Percentiles rank a stretch among this genome's conserved stretches.
phyloP scores from a whole-genome alignment of 2,329 filamentous ascomycete species.

The Diaporthe amygdali region DNA sequence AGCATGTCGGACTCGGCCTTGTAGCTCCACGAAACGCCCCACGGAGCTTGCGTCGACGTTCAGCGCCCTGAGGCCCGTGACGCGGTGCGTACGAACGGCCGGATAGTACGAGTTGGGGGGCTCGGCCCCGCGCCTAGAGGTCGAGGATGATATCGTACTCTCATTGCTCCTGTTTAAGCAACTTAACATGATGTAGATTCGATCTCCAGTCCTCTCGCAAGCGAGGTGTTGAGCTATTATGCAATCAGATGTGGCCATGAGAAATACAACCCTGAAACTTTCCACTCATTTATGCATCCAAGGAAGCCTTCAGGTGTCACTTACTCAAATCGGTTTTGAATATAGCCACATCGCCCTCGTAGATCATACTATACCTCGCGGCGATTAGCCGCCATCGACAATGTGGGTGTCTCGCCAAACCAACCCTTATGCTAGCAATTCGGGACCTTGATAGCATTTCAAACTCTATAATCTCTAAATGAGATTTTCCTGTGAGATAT shows the following conservation, averaged over 20 bases:
- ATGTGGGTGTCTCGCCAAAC: too few relatives aligned
- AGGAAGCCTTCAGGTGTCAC: too few relatives aligned
- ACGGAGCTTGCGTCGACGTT: slow-evolving; percentile 54
- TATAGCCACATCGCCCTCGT: too few relatives aligned
- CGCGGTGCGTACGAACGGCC: slow-evolving; percentile 53
- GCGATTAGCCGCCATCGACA: too few relatives aligned
- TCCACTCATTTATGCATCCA: background rate
- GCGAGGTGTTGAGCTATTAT: background rate
- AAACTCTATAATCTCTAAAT: too few relatives aligned
- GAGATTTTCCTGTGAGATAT: too few relatives aligned
- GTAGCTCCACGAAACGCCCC: slow-evolving; percentile 53
- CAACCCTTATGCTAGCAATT: too few relatives aligned
- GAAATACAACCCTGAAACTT: background rate
- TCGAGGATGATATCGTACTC: slow-evolving; percentile 53
- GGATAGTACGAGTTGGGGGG: slow-evolving; percentile 51
- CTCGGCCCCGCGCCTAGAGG: slow-evolving; percentile 46
- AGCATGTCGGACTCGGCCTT: slow-evolving; percentile 52
- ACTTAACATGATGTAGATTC: too few relatives aligned
- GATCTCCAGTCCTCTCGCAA: background rate
- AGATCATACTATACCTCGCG: too few relatives aligned
- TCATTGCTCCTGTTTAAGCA: background rate
- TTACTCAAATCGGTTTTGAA: too few relatives aligned
- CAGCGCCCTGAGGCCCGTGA: slow-evolving; percentile 50
- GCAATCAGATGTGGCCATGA: background rate
- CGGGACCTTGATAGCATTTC: too few relatives aligned